Base-by-base conservation (phyloP, 805 yeast genomes). In the Sugiyamaella boreocaroliniensis region DNA sequence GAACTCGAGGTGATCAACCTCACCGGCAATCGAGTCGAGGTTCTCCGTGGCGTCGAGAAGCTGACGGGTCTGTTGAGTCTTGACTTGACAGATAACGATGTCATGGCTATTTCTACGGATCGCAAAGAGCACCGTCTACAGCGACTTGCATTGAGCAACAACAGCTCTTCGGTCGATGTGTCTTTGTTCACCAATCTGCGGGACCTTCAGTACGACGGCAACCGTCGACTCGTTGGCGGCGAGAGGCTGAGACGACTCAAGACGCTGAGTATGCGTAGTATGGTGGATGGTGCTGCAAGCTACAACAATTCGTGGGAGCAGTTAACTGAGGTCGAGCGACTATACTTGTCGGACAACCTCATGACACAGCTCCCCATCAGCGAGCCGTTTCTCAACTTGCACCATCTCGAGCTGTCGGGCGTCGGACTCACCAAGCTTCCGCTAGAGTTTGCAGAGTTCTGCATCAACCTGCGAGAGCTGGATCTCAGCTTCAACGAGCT, bases 331-430 rank as follows among this genome's bases (percentile, higher is more conserved):
- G 59, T 74, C 2, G 56, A 63, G 12, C 61, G 58, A 43, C 56
- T 78, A 34, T 73, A 73, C 53, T 50, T 77, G 29, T 72, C 80
- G 0, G 79, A 79, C 2, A 61, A 57, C 29, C 34, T 48, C 16
- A 53, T 61, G 19, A 26, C 42, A 5, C 53, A 46, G 14, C 44
- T 64, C 12, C 56, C 51, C 12, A 49, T 63, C 29, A 29, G 43
- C 15, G 58, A 61, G 43, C 62, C 63, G 14, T 68, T 64, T 49
- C 49, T 66, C 54, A 68, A 65, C 45, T 55, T 69, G 32, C 65
- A 65, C 37, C 48, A 52, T 12, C 57, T 68, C 43, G 72, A 68
- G 42, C 53, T 68, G 10, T 60, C 65, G 8, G 56, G 63, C 8
- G 56, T 62, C 15, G 58, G 58, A 2, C 51, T 68, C 7, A 45